Conservation (phyloP, 164 flowering plant genomes). For the Annona squamosa region DNA sequence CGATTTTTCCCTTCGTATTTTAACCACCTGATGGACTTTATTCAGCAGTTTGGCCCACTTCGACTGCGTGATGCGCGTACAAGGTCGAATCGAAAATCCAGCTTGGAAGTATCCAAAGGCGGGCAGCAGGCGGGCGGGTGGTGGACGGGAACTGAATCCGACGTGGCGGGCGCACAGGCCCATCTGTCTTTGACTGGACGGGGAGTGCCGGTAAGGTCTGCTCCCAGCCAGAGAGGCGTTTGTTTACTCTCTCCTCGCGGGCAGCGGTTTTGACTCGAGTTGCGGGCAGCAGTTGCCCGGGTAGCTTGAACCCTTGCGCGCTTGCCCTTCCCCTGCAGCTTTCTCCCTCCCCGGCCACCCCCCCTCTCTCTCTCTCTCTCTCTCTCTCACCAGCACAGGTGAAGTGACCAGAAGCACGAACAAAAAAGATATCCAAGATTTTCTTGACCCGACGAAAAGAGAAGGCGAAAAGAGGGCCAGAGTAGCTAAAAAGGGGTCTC, state of each 20-base stretch:
- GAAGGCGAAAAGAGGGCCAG: conserved; percentile 5
- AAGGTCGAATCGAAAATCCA: too few relatives aligned
- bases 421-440: conserved; percentile 14
- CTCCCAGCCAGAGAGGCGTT: neutral
- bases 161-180: neutral
- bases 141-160: neutral
- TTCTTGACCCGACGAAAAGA: neutral
- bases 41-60: too few relatives aligned
- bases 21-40: neutral
- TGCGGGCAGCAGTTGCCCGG: conserved; percentile 1
- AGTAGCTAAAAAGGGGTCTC: neutral
- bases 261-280: neutral
- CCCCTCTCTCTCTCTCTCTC: too few relatives aligned
- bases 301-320: conserved; percentile 1
- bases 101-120: neutral
- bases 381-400: conserved; percentile 11
- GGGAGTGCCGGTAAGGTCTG: neutral
- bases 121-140: neutral
- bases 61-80: too few relatives aligned
- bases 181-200: neutral
- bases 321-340: neutral
- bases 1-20: neutral
- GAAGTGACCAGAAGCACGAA: conserved; percentile 17
- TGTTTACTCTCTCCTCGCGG: neutral
- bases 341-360: neutral